Percentiles rank a stretch among this genome's conserved stretches.
These are phyloP conservation scores for Apostasia shenzhenica DNA, from an alignment of 106 monocot genomes.

Conservation along the genomic window DNA sequence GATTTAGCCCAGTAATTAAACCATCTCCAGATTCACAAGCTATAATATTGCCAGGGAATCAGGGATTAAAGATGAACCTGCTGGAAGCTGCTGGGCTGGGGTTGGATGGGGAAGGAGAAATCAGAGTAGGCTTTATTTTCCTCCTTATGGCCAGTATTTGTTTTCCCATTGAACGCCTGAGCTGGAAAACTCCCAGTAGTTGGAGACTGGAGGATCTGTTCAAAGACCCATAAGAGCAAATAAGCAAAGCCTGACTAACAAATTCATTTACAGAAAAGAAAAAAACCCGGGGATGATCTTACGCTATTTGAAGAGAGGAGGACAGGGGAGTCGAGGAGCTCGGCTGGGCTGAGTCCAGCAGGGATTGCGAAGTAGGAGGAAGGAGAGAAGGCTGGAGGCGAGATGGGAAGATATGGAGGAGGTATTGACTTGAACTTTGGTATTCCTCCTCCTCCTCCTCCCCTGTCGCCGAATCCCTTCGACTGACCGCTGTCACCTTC, in stretches of 20 bases:
- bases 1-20: background rate
- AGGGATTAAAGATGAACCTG: background rate
- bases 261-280: no score
- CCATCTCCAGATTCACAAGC: background rate
- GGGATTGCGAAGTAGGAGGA: slow-evolving; percentile 54
- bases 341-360: slow-evolving; percentile 64
- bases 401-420: slow-evolving; percentile 1
- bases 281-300: background rate
- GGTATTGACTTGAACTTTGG: background rate
- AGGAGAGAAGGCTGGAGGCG: slow-evolving; percentile 1
- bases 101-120: slow-evolving; percentile 37
- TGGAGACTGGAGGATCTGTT: slow-evolving; percentile 27
- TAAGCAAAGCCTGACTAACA: no score
- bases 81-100: background rate
- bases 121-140: slow-evolving; percentile 17
- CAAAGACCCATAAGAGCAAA: background rate
- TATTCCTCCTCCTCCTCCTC: background rate
- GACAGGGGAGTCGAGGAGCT: slow-evolving; percentile 80
- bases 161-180: slow-evolving; percentile 15
- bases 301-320: slow-evolving; percentile 28
- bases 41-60: background rate
- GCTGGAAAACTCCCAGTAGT: slow-evolving; percentile 22
- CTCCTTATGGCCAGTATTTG: slow-evolving; percentile 10
- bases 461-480: no score
- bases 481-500: background rate